Evolutionary conservation across 495 filamentous ascomycete species (phyloP).

Genomic region (Clavariopsis aquatica): DNA sequence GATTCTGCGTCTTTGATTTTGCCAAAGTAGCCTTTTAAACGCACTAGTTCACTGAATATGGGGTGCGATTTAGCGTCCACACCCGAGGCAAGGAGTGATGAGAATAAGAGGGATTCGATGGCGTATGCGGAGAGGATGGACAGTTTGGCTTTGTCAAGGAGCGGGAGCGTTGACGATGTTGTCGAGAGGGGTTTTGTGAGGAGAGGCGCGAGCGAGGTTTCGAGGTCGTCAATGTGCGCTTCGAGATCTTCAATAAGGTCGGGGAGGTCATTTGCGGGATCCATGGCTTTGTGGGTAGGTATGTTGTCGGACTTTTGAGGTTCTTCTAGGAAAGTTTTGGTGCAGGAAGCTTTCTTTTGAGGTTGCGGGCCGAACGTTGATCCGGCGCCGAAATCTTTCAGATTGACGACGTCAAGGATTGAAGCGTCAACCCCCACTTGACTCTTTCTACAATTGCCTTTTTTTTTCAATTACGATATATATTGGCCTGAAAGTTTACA

Average conservation of each 20-base stretch:
- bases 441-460: no score
- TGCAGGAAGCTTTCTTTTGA: background rate
- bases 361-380: slow-evolving; percentile 23
- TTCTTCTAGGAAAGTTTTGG: background rate
- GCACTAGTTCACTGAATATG: slow-evolving; percentile 77
- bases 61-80: slow-evolving; percentile 79
- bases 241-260: slow-evolving; percentile 22
- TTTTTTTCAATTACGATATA: background rate
- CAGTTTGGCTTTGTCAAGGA: slow-evolving; percentile 92
- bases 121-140: slow-evolving; percentile 81
- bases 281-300: slow-evolving; percentile 6
- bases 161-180: slow-evolving; percentile 73
- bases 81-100: slow-evolving; percentile 73
- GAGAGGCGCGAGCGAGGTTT: slow-evolving; percentile 60
- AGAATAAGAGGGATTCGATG: slow-evolving; percentile 85
- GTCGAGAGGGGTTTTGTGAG: slow-evolving; percentile 64
- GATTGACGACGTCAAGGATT: slow-evolving; percentile 14
- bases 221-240: slow-evolving; percentile 27
- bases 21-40: slow-evolving; percentile 87
- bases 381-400: background rate
- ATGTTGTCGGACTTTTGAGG: background rate
- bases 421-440: background rate
- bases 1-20: slow-evolving; percentile 76
- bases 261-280: slow-evolving; percentile 1
- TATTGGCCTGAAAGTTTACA: background rate